Conservation (phyloP, 1,284 basidiomycete genomes). For the Austropuccinia psidii region DNA sequence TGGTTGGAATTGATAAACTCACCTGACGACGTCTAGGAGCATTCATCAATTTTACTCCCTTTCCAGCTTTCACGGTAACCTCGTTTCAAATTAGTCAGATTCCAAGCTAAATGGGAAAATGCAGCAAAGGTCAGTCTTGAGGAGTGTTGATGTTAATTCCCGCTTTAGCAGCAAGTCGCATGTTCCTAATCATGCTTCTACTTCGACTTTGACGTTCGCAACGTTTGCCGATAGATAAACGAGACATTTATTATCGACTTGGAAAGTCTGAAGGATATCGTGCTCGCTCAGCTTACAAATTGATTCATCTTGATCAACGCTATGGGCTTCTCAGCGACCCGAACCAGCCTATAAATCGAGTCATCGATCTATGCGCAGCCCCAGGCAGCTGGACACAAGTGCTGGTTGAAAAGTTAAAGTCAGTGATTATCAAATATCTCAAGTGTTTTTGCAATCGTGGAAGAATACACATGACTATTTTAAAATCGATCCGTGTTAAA, state of each 20-base stretch:
- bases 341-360: slow-evolving; percentile 50
- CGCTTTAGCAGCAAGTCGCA: no score
- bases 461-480: no score
- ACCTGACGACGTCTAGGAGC: no score
- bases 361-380: slow-evolving; percentile 57
- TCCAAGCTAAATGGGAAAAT: slow-evolving; percentile 37
- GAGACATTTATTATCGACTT: slow-evolving; percentile 54
- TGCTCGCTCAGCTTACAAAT: slow-evolving; percentile 56
- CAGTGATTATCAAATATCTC: slow-evolving; percentile 27
- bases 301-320: slow-evolving; percentile 52
- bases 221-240: slow-evolving; percentile 46
- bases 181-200: background rate
- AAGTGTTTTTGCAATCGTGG: no score
- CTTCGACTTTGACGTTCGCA: background rate
- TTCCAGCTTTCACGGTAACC: no score
- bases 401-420: slow-evolving; percentile 45
- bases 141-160: no score
- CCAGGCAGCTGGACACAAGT: slow-evolving; percentile 52
- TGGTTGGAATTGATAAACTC: no score
- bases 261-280: slow-evolving; percentile 52
- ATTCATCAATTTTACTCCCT: no score
- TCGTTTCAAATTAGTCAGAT: no score
- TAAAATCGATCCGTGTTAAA: no score
- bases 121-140: slow-evolving; percentile 33
- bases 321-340: slow-evolving; percentile 49